Evolutionary conservation across 139 green algal genomes (phyloP), one percentile per base, ranked within the genome.

Genomic region (Tetradesmus lagerheimii): DNA sequence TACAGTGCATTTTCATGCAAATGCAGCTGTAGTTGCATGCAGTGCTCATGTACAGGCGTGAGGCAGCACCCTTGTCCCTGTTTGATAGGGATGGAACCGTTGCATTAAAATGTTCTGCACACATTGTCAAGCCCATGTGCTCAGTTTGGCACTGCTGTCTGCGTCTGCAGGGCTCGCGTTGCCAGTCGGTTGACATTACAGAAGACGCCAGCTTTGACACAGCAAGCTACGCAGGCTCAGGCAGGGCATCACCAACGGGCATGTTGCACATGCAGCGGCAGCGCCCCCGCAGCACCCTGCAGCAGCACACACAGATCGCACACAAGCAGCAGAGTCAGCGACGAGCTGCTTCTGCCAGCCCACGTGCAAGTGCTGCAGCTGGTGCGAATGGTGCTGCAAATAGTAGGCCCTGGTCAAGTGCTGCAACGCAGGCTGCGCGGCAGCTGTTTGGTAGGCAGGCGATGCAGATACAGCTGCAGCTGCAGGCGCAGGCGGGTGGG

Each of bases 381-480:
- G 71, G n/a, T 41, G 71, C 71, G 41, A n/a, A 11, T 34, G 31
- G 18, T 34, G 71, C n/a, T n/a, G n/a, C n/a, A 9, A 41, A 11
- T 11, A 41, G 71, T 11, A 79, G 71, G 25, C 82, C 82, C 0
- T 37, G 31, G 57, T 77, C 82, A 57, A 15, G 57, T 57, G 82
- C 82, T n/a, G 82, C 57, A 53, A 87, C 35, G 29, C 31, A 87
- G 14, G 57, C 53, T n/a, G 82, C 57, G 29, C 64, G 29, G 82
- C 64, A 27, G 57, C 45, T 79, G 15, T 78, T 71, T 78, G 57
- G 80, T 15, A 43, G 31, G 43, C n/a, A 29, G 4, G 34, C n/a
- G 12, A 34, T 75, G 80, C 47, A 43, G 50, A n/a, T 27, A 31
- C 80, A 34, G 16, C 0, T 14, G 14, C 80, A 76, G 50, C 29